Conservation (phyloP, 306 rosid species). For the Trifolium pratense region DNA sequence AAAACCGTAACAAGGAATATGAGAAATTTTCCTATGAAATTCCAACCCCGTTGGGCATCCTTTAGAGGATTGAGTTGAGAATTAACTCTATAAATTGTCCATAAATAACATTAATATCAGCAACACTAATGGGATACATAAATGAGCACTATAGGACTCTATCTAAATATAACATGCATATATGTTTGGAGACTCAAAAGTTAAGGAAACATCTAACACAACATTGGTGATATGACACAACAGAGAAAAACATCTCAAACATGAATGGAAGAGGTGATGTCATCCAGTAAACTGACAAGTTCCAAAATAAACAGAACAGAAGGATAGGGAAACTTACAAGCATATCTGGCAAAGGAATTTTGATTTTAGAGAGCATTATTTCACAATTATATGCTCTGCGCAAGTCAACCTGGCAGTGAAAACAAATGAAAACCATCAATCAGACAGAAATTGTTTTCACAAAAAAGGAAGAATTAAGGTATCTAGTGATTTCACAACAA, state of each 20-base stretch:
- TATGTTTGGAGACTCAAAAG: constrained; percentile 6
- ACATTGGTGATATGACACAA: constrained; percentile 26
- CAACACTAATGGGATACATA: constrained; percentile 3
- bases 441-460: background rate
- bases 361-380: constrained; percentile 62
- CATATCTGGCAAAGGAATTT: constrained; percentile 64
- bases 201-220: constrained; percentile 25
- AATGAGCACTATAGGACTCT: background rate
- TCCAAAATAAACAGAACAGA: constrained; percentile 17
- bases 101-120: constrained; percentile 22
- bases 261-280: constrained; percentile 10
- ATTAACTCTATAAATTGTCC: background rate
- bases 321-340: constrained; percentile 51
- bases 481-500: too few species aligned
- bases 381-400: constrained; percentile 65
- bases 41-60: background rate
- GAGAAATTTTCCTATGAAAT: constrained; percentile 1
- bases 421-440: constrained; percentile 9
- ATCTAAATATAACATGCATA: constrained; percentile 12
- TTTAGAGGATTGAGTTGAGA: constrained; percentile 13
- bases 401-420: constrained; percentile 51
- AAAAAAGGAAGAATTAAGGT: background rate
- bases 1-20: background rate
- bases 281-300: constrained; percentile 21
- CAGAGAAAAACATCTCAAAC: constrained; percentile 35